A percentile compares a stretch with the other conserved stretches of the same genome.
phyloP scores from a whole-genome alignment of 495 filamentous ascomycete genomes.

The Aspergillus baeticus region DNA sequence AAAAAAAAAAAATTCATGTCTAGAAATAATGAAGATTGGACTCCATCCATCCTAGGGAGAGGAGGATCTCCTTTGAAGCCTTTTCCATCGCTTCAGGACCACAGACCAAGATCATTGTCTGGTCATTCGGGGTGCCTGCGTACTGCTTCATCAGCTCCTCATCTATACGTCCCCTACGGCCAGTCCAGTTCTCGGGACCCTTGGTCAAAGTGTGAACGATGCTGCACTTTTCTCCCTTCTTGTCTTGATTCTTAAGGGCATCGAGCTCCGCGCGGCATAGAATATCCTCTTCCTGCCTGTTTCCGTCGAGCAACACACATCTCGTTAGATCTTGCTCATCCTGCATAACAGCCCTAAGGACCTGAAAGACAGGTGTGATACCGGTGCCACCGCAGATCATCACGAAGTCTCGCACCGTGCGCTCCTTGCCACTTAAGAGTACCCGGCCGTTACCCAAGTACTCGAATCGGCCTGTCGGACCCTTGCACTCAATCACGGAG shows the following conservation, averaged over 20 bases:
- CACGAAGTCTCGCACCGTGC: slow-evolving; percentile 65
- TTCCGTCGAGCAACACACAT: slow-evolving; percentile 79
- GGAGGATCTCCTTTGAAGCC: slow-evolving; percentile 59
- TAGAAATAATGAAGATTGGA: slow-evolving; percentile 86
- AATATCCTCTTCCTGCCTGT: slow-evolving; percentile 79
- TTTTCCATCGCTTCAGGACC: slow-evolving; percentile 80
- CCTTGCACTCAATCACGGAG: slow-evolving; percentile 80
- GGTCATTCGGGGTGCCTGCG: slow-evolving; percentile 42
- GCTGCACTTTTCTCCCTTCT: slow-evolving; percentile 49
- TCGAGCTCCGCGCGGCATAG: slow-evolving; percentile 78
- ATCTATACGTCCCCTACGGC: slow-evolving; percentile 67
- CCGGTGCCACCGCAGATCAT: slow-evolving; percentile 93
- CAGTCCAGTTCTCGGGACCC: slow-evolving; percentile 62
- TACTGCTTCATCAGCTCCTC: slow-evolving; percentile 61
- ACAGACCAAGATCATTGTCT: slow-evolving; percentile 76
- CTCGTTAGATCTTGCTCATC: slow-evolving; percentile 54
- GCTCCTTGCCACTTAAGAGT: slow-evolving; percentile 55
- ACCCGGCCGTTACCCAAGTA: slow-evolving; percentile 71
- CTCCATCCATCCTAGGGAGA: slow-evolving; percentile 71
- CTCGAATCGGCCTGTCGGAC: slow-evolving; percentile 84
- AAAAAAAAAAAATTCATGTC: neutral
- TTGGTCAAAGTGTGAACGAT: slow-evolving; percentile 74
- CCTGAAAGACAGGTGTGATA: slow-evolving; percentile 90
- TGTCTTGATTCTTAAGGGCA: slow-evolving; percentile 47
- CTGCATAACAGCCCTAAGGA: slow-evolving; percentile 73